Conservation (phyloP, 768 basidiomycete species). For the Amanita brunnescens region DNA sequence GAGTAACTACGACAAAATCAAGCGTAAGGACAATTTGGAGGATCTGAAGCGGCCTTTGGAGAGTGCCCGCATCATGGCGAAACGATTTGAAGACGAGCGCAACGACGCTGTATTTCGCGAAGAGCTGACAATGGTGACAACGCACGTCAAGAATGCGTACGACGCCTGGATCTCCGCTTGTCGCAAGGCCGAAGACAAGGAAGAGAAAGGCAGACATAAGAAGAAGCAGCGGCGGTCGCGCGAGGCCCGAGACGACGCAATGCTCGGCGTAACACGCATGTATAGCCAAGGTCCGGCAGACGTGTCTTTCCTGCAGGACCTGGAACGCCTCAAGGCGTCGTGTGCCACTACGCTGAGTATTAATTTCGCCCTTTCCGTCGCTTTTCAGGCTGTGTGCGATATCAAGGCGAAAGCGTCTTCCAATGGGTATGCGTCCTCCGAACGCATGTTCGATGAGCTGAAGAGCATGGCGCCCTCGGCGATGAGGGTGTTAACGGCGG, state of each 20-base stretch:
- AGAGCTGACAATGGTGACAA: constrained; percentile 32
- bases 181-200: neutral
- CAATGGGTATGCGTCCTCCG: constrained; percentile 24
- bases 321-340: constrained; percentile 48
- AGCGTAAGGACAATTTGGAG: constrained; percentile 15
- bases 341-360: constrained; percentile 33
- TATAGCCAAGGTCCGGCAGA: constrained; percentile 21
- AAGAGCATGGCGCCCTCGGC: constrained; percentile 23
- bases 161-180: constrained; percentile 10
- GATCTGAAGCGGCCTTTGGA: constrained; percentile 34
- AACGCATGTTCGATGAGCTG: constrained; percentile 31
- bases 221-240: neutral
- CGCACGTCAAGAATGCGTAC: constrained; percentile 26
- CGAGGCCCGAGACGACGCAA: constrained; percentile 19
- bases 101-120: constrained; percentile 12
- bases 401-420: constrained; percentile 44
- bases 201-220: neutral
- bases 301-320: constrained; percentile 19
- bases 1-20: constrained; percentile 21
- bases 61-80: constrained; percentile 12
- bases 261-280: constrained; percentile 16
- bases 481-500: constrained; percentile 11
- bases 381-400: constrained; percentile 40
- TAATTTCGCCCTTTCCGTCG: constrained; percentile 44
- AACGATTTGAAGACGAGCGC: neutral